phyloP scores from a whole-genome alignment of 257 asterid species.

The Nicotiana tomentosiformis region DNA sequence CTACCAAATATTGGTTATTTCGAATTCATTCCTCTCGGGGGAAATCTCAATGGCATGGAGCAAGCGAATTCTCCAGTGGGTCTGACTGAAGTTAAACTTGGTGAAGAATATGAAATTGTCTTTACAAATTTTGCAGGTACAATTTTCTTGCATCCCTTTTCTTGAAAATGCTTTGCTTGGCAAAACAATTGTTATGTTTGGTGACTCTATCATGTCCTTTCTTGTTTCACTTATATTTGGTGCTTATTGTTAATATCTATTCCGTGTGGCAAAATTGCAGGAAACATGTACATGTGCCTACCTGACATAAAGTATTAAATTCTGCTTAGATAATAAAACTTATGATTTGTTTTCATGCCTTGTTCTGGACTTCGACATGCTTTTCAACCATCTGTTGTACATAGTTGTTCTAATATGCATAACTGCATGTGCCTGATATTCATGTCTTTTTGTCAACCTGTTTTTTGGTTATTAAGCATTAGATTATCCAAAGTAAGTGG shows the following conservation, averaged over 20 bases:
- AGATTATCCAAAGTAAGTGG: too few relatives aligned
- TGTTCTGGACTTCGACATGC: background rate
- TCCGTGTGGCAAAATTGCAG: background rate
- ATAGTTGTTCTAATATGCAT: background rate
- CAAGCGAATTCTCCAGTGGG: slow-evolving; percentile 7
- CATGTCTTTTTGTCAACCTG: background rate
- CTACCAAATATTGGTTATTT: slow-evolving; percentile 38
- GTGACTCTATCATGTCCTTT: too few relatives aligned
- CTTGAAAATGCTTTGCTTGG: background rate
- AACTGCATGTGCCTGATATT: background rate
- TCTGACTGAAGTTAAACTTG: slow-evolving; percentile 23
- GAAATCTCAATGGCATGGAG: background rate
- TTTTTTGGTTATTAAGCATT: background rate
- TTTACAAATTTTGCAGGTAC: slow-evolving; percentile 30
- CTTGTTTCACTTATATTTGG: too few relatives aligned
- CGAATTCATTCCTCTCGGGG: slow-evolving; percentile 21
- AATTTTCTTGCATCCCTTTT: background rate
- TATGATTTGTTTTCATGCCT: background rate
- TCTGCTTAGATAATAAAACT: background rate
- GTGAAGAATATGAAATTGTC: slow-evolving; percentile 22
- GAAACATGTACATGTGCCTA: background rate
- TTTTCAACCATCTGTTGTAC: background rate
- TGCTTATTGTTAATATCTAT: too few relatives aligned
- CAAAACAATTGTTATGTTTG: too few relatives aligned
- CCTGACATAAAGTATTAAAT: background rate